Evolutionary conservation across 2,329 filamentous ascomycete species (phyloP).

Genomic region (Talaromyces sp.): DNA sequence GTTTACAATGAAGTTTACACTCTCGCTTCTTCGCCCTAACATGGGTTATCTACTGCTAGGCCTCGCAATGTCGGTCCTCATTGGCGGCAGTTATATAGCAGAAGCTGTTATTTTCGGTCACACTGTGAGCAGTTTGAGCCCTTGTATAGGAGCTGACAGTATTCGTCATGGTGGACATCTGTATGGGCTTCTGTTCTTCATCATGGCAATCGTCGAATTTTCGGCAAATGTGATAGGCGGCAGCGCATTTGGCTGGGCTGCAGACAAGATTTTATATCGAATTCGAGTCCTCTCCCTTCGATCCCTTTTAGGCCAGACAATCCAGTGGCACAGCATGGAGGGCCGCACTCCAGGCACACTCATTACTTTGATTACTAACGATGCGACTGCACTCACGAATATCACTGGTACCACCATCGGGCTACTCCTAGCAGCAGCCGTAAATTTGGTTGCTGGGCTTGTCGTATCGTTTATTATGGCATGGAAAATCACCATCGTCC

Average conservation of each 20-base stretch:
- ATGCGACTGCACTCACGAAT: conserved; percentile 57
- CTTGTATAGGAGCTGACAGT: conserved; percentile 40
- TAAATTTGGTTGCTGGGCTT: conserved; percentile 61
- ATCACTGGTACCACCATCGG: conserved; percentile 63
- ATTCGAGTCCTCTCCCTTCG: conserved; percentile 56
- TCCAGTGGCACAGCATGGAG: conserved; percentile 62
- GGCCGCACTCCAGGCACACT: conserved; percentile 54
- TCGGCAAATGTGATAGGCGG: conserved; percentile 54
- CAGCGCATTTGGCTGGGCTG: conserved; percentile 48
- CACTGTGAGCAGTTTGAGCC: conserved; percentile 47
- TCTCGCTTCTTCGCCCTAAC: conserved; percentile 38
- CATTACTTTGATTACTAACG: conserved; percentile 59
- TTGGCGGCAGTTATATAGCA: conserved; percentile 50
- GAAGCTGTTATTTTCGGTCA: conserved; percentile 52
- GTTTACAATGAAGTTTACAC: conserved; percentile 13
- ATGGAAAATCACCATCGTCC: conserved; percentile 67
- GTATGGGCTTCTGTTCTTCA: conserved; percentile 50
- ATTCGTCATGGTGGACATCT: conserved; percentile 45
- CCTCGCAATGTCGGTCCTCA: conserved; percentile 43
- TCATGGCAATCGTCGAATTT: conserved; percentile 50
- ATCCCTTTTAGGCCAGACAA: conserved; percentile 55
- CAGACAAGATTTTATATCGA: conserved; percentile 56
- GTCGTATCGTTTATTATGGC: conserved; percentile 61
- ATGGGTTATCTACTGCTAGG: conserved; percentile 37
- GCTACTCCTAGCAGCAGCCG: conserved; percentile 57